A percentile compares a stretch with the other conserved stretches of the same genome.
Evolutionary conservation across 2,329 filamentous ascomycete species (phyloP).

Genomic region (Coniochaeta ligniaria): DNA sequence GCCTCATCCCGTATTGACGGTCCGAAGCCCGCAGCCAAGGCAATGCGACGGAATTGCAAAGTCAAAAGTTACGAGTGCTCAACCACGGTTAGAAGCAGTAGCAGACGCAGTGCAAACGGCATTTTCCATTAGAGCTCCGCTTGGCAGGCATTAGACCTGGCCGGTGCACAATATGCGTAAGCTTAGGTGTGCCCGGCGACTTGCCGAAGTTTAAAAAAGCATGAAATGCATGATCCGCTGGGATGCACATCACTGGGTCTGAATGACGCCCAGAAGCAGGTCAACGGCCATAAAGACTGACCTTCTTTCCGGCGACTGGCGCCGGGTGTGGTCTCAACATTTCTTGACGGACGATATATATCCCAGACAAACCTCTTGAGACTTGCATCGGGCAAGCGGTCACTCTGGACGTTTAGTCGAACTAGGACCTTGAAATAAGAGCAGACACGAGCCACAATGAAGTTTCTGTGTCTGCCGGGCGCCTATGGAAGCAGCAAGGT

Average conservation of each 20-base stretch:
- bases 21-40: neutral
- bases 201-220: neutral
- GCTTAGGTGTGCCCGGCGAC: neutral
- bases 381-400: neutral
- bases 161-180: no score
- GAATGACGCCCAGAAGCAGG: neutral
- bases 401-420: neutral
- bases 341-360: neutral
- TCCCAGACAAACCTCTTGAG: neutral
- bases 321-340: neutral
- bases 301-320: neutral
- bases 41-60: neutral
- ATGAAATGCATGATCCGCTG: neutral
- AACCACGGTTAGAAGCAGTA: neutral
- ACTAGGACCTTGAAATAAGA: neutral
- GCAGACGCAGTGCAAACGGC: neutral
- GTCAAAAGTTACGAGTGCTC: neutral
- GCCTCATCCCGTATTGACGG: neutral
- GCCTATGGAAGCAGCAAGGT: conserved; percentile 20
- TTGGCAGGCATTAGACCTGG: neutral
- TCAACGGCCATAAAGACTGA: neutral
- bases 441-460: conserved; percentile 11
- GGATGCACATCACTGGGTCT: neutral
- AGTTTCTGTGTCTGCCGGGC: conserved; percentile 21
- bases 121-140: neutral